Evolutionary conservation across 345 rosid species (phyloP), one percentile per base, ranked within the genome.

Genomic region (Aquilaria malaccensis): DNA sequence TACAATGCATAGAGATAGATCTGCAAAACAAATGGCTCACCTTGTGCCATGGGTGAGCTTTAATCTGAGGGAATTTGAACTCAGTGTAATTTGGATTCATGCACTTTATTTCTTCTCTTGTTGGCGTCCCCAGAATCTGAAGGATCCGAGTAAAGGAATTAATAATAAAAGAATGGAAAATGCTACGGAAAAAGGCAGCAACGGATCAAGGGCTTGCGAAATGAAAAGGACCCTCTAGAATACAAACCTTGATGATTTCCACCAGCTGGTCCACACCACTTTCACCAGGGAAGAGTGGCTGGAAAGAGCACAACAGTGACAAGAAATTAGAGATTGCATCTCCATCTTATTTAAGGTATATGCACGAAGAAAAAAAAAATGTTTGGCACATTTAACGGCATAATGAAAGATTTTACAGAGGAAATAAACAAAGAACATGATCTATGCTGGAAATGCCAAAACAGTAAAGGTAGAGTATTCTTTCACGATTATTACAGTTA

Each of bases 41-140:
- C 97, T 94, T 94, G 77, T 90, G 93, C 99, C 97, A 94, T 54
- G 99, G 97, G 75, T 91, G 99, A 73, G 99, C 95, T 82, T 91
- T 94, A 49, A 94, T 91, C 83, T 91, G 99, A 63, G 97, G 99
- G 70, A 94, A 94, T 80, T 91, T 94, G 71, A 88, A 94, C 67
- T 94, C 99, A 0, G 86, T 84, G 79, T 94, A 94, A 72, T 94
- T 82, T 30, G 97, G 95, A 80, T 94, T 94, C 99, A 94, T 94
- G 81, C 99, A 94, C 74, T 84, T 83, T 57, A 94, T 94, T 79
- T 94, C 99, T 80, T 94, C 99, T 69, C 97, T 79, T 4, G 97
- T 86, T 12, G 99, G 99, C 10, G 99, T 94, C 31, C 99, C 99
- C 65, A 94, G 79, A 58, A 94, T 80, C 97, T 94, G 72, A 65